Percentiles rank a stretch among this genome's conserved stretches.
Conservation (phyloP, 139 green algal species). For the Picochlorum sp. region DNA sequence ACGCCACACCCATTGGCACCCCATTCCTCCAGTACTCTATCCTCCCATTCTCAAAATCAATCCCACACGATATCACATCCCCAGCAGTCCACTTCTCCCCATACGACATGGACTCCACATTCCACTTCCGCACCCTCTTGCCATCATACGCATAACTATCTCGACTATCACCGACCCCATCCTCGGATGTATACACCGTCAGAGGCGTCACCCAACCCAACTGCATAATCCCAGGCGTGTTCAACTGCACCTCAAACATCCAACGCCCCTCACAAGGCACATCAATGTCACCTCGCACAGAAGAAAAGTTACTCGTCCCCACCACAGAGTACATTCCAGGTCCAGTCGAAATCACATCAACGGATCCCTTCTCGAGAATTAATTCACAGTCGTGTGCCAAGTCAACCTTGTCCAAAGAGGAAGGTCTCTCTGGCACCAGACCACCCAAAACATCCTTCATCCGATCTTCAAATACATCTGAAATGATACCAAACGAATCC, state of each 20-base stretch:
- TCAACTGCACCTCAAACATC: conserved; percentile 83
- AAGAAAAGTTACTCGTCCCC: conserved; percentile 47
- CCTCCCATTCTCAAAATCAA: conserved; percentile 75
- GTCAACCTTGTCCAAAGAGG: not conserved
- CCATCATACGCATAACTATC: conserved; percentile 68
- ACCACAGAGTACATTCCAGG: conserved; percentile 18
- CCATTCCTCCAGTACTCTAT: conserved; percentile 82
- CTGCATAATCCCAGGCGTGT: conserved; percentile 74
- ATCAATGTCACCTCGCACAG: conserved; percentile 53
- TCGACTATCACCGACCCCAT: conserved; percentile 82
- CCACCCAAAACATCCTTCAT: no score
- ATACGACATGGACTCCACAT: conserved; percentile 60
- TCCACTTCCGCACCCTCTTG: conserved; percentile 80
- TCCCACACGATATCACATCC: conserved; percentile 78
- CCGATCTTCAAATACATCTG: no score
- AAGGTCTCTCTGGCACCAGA: not conserved
- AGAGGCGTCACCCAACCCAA: conserved; percentile 76
- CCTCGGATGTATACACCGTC: conserved; percentile 81
- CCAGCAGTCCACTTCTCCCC: conserved; percentile 55
- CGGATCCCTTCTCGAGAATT: conserved; percentile 6
- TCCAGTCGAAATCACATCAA: not conserved
- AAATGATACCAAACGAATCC: no score
- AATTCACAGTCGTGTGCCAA: not conserved
- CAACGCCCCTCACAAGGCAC: conserved; percentile 54
- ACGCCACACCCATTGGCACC: conserved; percentile 66